Evolutionary conservation across 2,329 filamentous ascomycete genomes (phyloP).

Genomic region (Sordariomycetes sp.): DNA sequence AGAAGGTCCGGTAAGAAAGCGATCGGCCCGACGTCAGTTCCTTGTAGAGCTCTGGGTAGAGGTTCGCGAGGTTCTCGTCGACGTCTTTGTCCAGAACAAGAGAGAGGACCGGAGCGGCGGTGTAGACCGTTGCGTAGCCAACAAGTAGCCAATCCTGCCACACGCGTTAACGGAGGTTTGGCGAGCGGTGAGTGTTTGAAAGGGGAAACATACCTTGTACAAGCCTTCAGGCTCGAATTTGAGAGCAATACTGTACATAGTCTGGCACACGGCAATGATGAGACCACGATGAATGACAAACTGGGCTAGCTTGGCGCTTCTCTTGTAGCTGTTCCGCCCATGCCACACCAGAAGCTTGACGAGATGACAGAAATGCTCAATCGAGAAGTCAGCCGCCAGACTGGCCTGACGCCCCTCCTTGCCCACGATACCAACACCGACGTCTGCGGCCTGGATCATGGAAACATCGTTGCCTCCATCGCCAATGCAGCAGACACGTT

Average conservation of each 20-base stretch:
- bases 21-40: conserved; percentile 86
- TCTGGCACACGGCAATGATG: conserved; percentile 93
- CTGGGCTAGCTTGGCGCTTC: conserved; percentile 88
- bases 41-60: conserved; percentile 96
- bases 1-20: conserved; percentile 88
- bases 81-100: conserved; percentile 93
- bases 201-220: conserved; percentile 52
- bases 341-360: conserved; percentile 99
- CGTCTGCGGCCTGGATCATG: conserved; percentile 98
- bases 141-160: conserved; percentile 83
- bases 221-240: conserved; percentile 89
- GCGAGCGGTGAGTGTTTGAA: not conserved
- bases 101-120: conserved; percentile 84
- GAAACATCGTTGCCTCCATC: conserved; percentile 97
- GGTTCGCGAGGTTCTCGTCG: conserved; percentile 82
- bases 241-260: conserved; percentile 90
- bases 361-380: conserved; percentile 89
- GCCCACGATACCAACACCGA: conserved; percentile 94
- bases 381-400: conserved; percentile 91
- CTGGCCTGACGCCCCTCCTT: conserved; percentile 95
- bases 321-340: conserved; percentile 93
- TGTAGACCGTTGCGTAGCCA: conserved; percentile 94
- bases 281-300: conserved; percentile 97
- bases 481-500: conserved; percentile 93
- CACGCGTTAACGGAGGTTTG: too few relatives aligned